Evolutionary conservation across 352 stramenopile species (phyloP).

Genomic region (Phytophthora sansomeana): DNA sequence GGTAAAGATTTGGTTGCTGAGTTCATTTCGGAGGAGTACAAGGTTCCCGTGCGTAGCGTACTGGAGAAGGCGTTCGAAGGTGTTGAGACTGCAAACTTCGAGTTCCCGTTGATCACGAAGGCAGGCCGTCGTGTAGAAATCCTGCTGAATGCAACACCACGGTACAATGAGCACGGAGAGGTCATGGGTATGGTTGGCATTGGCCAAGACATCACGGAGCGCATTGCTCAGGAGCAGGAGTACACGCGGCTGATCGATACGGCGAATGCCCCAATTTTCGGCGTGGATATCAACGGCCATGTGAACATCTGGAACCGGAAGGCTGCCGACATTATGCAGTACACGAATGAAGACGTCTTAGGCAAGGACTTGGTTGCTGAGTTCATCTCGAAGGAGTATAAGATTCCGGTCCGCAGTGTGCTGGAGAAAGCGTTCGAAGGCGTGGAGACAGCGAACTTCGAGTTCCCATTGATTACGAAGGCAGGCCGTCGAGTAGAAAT

Average conservation of each 20-base stretch:
- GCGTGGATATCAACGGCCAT: constrained; percentile 62
- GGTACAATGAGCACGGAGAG: constrained; percentile 11
- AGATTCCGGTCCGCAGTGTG: constrained; percentile 36
- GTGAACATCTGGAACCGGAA: constrained; percentile 68
- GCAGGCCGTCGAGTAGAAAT: constrained; percentile 28
- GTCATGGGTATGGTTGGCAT: constrained; percentile 33
- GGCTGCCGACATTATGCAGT: constrained; percentile 61
- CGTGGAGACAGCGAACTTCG: constrained; percentile 61
- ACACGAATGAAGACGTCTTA: constrained; percentile 47
- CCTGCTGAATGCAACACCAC: constrained; percentile 45
- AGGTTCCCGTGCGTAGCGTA: too few relatives aligned
- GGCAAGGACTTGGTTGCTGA: constrained; percentile 67
- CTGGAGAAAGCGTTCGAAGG: constrained; percentile 43
- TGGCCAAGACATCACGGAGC: constrained; percentile 61
- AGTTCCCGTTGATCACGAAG: constrained; percentile 73
- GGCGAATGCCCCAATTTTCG: constrained; percentile 70
- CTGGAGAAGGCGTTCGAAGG: too few relatives aligned
- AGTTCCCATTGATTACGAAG: constrained; percentile 41
- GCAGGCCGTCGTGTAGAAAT: constrained; percentile 61
- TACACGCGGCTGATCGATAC: constrained; percentile 64
- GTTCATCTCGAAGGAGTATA: constrained; percentile 64
- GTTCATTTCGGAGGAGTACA: too few relatives aligned
- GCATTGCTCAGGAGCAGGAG: constrained; percentile 66
- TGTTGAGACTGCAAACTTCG: constrained; percentile 71
- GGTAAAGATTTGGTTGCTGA: too few relatives aligned